Percentiles rank a stretch among this genome's conserved stretches.
Conservation (phyloP, 75 land plant species). For the Larix kaempferi region DNA sequence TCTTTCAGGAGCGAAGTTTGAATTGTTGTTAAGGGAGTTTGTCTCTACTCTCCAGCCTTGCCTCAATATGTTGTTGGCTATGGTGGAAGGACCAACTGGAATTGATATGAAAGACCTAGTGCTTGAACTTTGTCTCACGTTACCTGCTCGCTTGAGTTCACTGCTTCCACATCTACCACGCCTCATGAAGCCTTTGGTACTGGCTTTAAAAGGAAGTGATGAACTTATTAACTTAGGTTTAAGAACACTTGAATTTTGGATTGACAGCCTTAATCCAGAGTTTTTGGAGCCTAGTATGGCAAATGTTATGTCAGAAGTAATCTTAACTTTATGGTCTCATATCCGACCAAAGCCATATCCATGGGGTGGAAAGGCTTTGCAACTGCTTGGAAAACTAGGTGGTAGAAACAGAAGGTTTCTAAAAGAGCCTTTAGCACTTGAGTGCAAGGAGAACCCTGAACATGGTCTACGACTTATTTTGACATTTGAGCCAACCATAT, state of each 20-base stretch:
- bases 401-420: conserved; percentile 95
- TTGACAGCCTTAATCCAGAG: conserved; percentile 98
- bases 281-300: conserved; percentile 99
- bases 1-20: conserved; percentile 89
- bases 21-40: conserved; percentile 80
- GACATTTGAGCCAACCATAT: conserved; percentile 97
- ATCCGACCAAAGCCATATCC: conserved; percentile 90
- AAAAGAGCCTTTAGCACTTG: conserved; percentile 93
- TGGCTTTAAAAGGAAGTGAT: conserved; percentile 94
- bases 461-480: conserved; percentile 95
- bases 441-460: conserved; percentile 99
- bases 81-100: conserved; percentile 97
- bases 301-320: conserved; percentile 89
- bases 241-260: conserved; percentile 96
- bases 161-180: conserved; percentile 92
- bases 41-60: conserved; percentile 82
- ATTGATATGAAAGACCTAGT: conserved; percentile 94
- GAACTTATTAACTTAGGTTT: conserved; percentile 85
- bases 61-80: conserved; percentile 87
- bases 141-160: conserved; percentile 97
- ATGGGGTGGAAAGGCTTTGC: conserved; percentile 92
- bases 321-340: conserved; percentile 94
- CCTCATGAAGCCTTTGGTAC: conserved; percentile 94
- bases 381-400: conserved; percentile 93
- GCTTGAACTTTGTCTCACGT: conserved; percentile 86